Base-by-base conservation (phyloP, 192 early-diverging fungal genomes). In the Irineochytrium annulatum region DNA sequence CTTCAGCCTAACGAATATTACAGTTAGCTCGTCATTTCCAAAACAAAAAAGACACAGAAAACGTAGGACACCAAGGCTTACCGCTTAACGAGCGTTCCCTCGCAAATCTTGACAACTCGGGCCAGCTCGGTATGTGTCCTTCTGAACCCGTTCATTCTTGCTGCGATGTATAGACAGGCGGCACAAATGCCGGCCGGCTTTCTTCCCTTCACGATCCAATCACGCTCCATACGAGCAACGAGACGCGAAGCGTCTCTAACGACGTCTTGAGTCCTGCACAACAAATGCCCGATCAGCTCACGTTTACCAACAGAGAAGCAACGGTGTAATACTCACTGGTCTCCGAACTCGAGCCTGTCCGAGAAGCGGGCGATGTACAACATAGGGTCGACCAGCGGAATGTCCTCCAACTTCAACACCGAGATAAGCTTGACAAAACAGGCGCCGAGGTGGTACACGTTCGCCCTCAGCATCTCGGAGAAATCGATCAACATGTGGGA, bases 401-500 rank as follows among this genome's bases (percentile, higher is more conserved):
- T 30, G 44, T 68, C 62, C n/a, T 49, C 16, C 14, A 73, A 27
- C 5, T 68, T 54, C 1, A 79, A 57, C 3, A 78, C 73, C 22
- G 80, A 76, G 8, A 87, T 80, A 5, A 98, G 77, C 49, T 83
- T 79, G 20, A 91, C 75, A 69, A 95, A 97, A 0, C 87, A 89
- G 0, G 85, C 69, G 34, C 95, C 95, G 20, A 98, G 77, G 59
- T 80, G 77, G 68, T 91, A 98, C 6, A 98, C 89, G 77, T 91
- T 94, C 8, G 53, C 52, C 14, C 60, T 44, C 3, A 95, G 65
- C 2, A 91, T 71, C 60, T 97, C 95, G 0, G 92, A 83, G 59
- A 98, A 97, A 60, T 98, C 95, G 43, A 98, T 98, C 41, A 98
- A 76, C 91, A 98, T 93, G 60, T 90, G 85, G 8, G 86, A 80